Evolutionary conservation across 2,329 filamentous ascomycete species (phyloP).

Genomic region (Fusarium sp.): DNA sequence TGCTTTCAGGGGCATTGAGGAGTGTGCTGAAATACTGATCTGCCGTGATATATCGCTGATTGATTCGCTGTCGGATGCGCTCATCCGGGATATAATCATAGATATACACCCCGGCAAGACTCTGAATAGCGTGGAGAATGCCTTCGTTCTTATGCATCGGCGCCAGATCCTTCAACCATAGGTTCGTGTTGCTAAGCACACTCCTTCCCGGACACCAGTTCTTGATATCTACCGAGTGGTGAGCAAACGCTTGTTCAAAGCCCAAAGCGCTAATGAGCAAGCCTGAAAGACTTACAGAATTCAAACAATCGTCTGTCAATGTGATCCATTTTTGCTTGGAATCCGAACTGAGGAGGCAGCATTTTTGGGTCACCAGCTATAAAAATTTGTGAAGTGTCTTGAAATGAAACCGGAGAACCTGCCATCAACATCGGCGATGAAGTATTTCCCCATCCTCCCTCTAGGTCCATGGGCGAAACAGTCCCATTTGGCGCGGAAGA

Average conservation of each 20-base stretch:
- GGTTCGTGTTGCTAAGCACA: conserved; percentile 49
- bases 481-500: background rate
- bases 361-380: conserved; percentile 34
- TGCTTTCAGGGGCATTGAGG: conserved; percentile 37
- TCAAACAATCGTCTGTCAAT: conserved; percentile 47
- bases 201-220: conserved; percentile 55
- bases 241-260: background rate
- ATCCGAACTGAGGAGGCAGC: conserved; percentile 45
- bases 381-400: conserved; percentile 11
- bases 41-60: conserved; percentile 45
- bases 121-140: conserved; percentile 51
- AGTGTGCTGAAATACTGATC: conserved; percentile 45
- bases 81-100: conserved; percentile 52
- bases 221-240: conserved; percentile 44
- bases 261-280: background rate
- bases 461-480: conserved; percentile 14
- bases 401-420: conserved; percentile 6
- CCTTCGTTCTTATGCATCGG: conserved; percentile 49
- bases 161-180: conserved; percentile 53
- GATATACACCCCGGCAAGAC: conserved; percentile 52
- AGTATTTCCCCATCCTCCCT: conserved; percentile 7
- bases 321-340: conserved; percentile 46
- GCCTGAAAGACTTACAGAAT: conserved; percentile 45
- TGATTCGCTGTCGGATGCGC: conserved; percentile 45
- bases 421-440: conserved; percentile 12